These are phyloP conservation scores for Apiospora marii DNA, from an alignment of 2,329 filamentous ascomycete genomes.

Conservation along the genomic window DNA sequence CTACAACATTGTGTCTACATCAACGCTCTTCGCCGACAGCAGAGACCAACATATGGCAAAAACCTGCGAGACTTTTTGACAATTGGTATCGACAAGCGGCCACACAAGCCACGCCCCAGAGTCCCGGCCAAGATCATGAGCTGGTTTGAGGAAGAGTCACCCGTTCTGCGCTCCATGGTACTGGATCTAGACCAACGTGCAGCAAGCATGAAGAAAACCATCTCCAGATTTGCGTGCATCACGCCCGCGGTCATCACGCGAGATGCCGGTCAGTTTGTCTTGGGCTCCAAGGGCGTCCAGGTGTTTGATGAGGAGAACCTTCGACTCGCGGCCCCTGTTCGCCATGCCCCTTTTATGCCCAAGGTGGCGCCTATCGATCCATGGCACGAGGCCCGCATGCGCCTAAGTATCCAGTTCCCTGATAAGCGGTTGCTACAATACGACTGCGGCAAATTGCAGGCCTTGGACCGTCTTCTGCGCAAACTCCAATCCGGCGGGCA, in stretches of 20 bases:
- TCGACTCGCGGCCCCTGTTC: slow-evolving; percentile 63
- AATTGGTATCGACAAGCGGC: slow-evolving; percentile 66
- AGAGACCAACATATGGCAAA: slow-evolving; percentile 81
- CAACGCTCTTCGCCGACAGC: slow-evolving; percentile 81
- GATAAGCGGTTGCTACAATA: slow-evolving; percentile 97
- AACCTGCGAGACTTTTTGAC: slow-evolving; percentile 79
- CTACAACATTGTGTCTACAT: slow-evolving; percentile 83
- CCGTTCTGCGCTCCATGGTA: slow-evolving; percentile 71
- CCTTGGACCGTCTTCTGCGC: slow-evolving; percentile 84
- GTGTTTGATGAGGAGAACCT: slow-evolving; percentile 64
- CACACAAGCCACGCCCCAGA: slow-evolving; percentile 66
- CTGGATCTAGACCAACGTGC: slow-evolving; percentile 78
- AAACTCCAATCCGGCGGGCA: slow-evolving; percentile 89
- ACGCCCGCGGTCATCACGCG: slow-evolving; percentile 88
- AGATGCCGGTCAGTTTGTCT: slow-evolving; percentile 73
- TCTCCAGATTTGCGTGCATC: slow-evolving; percentile 90
- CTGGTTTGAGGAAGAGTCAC: slow-evolving; percentile 79
- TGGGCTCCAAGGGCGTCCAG: slow-evolving; percentile 67
- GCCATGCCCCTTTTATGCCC: slow-evolving; percentile 64
- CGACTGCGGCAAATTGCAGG: slow-evolving; percentile 95
- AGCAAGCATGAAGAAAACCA: slow-evolving; percentile 73
- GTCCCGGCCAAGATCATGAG: slow-evolving; percentile 70
- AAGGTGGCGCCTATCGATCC: slow-evolving; percentile 72
- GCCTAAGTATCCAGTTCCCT: slow-evolving; percentile 93
- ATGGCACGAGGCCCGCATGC: slow-evolving; percentile 93